These are phyloP conservation scores for Yarrowia sp. DNA, from an alignment of 805 yeast species.

Conservation along the genomic window DNA sequence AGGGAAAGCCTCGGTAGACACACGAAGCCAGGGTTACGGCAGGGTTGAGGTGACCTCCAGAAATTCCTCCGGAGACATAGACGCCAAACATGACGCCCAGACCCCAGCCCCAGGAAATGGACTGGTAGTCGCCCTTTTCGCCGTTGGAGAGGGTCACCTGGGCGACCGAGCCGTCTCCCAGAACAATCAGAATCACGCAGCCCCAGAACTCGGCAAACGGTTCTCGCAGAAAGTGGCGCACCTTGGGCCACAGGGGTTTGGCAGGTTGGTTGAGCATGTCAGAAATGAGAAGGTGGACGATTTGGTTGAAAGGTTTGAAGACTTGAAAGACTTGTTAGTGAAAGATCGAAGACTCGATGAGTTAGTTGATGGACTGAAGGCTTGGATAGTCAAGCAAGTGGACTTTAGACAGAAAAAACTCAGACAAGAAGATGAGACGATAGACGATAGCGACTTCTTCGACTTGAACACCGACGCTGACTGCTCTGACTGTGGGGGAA, in stretches of 20 bases:
- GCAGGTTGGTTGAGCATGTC: constrained; percentile 20
- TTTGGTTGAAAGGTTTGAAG: neutral
- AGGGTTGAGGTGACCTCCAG: constrained; percentile 65
- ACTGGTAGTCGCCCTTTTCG: constrained; percentile 54
- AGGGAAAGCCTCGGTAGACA: constrained; percentile 60
- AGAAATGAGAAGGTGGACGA: too few species aligned
- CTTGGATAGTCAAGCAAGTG: too few species aligned
- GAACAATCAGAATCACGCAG: constrained; percentile 55
- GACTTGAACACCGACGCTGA: too few species aligned
- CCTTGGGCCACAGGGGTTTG: constrained; percentile 30
- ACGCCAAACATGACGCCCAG: constrained; percentile 62
- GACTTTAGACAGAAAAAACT: too few species aligned
- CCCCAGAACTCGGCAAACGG: constrained; percentile 62
- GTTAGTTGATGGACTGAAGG: too few species aligned
- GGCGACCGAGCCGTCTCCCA: constrained; percentile 60
- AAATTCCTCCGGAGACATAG: constrained; percentile 59
- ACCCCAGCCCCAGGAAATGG: constrained; percentile 60
- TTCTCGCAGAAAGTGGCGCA: constrained; percentile 53
- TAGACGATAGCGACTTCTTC: too few species aligned
- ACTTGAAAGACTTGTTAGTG: too few species aligned
- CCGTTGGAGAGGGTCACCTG: constrained; percentile 54
- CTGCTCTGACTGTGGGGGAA: neutral
- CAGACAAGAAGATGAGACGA: too few species aligned
- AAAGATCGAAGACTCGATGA: too few species aligned
- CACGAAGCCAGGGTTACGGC: constrained; percentile 59